A percentile compares a stretch with the other conserved stretches of the same genome.
Conservation (phyloP, 495 filamentous ascomycete genomes). For the Neurospora tetrasperma region DNA sequence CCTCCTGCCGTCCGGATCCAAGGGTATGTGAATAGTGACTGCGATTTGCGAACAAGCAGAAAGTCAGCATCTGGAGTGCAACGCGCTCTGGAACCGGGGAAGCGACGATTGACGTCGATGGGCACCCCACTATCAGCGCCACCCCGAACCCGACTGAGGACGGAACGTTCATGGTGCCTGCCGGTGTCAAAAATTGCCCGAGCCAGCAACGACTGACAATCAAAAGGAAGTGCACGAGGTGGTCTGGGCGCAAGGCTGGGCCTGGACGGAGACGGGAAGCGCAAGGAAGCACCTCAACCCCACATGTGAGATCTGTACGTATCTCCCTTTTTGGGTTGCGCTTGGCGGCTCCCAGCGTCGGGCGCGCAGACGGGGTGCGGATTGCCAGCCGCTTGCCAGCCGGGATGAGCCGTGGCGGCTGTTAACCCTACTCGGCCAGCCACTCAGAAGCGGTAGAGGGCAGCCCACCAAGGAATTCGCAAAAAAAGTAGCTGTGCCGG, state of each 20-base stretch:
- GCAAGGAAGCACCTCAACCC: not conserved
- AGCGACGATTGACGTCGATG: not conserved
- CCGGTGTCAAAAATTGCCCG: not conserved
- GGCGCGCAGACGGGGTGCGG: not conserved
- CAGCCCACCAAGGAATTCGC: conserved; percentile 27
- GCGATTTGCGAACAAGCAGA: not conserved
- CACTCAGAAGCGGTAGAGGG: conserved; percentile 8
- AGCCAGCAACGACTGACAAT: not conserved
- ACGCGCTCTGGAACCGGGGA: not conserved
- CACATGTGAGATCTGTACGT: not conserved
- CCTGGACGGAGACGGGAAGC: not conserved
- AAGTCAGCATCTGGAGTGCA: not conserved
- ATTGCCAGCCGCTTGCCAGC: not conserved
- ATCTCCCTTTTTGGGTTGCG: not conserved
- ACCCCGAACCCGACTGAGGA: not conserved
- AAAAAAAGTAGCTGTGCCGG: conserved; percentile 25
- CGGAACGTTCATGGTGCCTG: not conserved
- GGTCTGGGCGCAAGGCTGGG: not conserved
- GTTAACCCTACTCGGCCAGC: conserved; percentile 25
- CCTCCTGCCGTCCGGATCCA: not conserved
- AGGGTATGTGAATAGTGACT: not conserved
- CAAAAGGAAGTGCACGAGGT: not conserved
- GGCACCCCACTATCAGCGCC: not conserved
- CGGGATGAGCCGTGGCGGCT: conserved; percentile 5
- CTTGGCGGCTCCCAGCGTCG: not conserved